Evolutionary conservation across 148 eudicot genomes (phyloP).

Genomic region (Dianthus caryophyllus): DNA sequence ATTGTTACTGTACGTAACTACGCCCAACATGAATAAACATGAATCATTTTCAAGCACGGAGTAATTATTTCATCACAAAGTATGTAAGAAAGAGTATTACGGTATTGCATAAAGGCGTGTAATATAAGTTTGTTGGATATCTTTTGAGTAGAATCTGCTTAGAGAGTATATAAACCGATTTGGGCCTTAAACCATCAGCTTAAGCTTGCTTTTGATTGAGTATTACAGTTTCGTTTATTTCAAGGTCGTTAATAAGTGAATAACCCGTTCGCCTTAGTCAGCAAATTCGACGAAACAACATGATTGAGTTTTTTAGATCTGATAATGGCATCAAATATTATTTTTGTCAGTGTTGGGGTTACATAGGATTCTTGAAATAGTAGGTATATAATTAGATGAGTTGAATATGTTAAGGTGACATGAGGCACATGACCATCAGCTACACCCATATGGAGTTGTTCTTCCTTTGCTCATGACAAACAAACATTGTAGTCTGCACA

Average conservation of each 20-base stretch:
- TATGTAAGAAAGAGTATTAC: no score
- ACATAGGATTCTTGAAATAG: slow-evolving; percentile 29
- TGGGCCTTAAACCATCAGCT: no score
- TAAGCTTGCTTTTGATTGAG: no score
- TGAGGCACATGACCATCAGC: slow-evolving; percentile 30
- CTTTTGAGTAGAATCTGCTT: no score
- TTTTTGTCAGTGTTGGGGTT: slow-evolving; percentile 15
- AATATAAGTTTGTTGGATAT: no score
- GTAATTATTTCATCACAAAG: no score
- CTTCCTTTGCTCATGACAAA: slow-evolving; percentile 22
- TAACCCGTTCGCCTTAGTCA: background rate
- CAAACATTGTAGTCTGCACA: slow-evolving; percentile 20
- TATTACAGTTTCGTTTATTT: no score
- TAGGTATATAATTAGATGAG: slow-evolving; percentile 12
- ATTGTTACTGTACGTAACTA: background rate
- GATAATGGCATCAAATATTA: slow-evolving; percentile 16
- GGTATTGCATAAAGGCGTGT: no score
- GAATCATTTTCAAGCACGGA: no score
- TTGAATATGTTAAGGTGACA: slow-evolving; percentile 20
- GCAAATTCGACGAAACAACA: slow-evolving; percentile 11
- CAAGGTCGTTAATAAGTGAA: background rate
- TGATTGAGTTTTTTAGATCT: slow-evolving; percentile 11
- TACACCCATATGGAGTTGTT: slow-evolving; percentile 38
- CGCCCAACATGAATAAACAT: no score
- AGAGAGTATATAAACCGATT: no score